Evolutionary conservation across 208 protist genomes (phyloP).

Genomic region (Tritrichomonas foetus): DNA sequence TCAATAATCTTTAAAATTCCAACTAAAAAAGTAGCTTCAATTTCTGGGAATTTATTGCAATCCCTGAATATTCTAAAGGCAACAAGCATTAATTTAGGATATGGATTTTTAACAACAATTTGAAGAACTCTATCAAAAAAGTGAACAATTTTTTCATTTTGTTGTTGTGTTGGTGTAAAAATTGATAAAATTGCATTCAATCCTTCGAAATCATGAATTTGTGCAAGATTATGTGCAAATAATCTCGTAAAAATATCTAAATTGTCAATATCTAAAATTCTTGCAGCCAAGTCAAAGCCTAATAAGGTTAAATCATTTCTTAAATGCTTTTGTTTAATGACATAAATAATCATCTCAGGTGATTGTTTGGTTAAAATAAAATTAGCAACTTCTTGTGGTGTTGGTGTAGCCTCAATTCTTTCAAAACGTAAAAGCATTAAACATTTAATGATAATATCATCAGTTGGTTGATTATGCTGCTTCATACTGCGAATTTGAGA

Average conservation of each 20-base stretch:
- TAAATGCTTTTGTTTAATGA: not conserved
- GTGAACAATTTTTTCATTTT: not conserved
- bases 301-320: not conserved
- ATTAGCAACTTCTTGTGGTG: not conserved
- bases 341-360: not conserved
- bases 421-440: not conserved
- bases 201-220: not conserved
- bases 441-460: not conserved
- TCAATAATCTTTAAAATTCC: not conserved
- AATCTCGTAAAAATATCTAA: not conserved
- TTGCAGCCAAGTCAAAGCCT: not conserved
- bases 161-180: not conserved
- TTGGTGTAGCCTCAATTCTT: not conserved
- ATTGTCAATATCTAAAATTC: not conserved
- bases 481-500: not conserved
- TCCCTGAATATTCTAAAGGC: constrained; percentile 15
- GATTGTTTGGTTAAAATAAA: not conserved
- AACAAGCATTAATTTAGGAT: not conserved
- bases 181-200: not conserved
- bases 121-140: not conserved
- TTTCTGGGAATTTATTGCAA: not conserved
- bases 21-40: not conserved
- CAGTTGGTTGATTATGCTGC: not conserved
- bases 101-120: not conserved
- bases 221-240: not conserved